These are phyloP conservation scores for Liriodendron chinense DNA, from an alignment of 164 flowering plant species.

Conservation along the genomic window DNA sequence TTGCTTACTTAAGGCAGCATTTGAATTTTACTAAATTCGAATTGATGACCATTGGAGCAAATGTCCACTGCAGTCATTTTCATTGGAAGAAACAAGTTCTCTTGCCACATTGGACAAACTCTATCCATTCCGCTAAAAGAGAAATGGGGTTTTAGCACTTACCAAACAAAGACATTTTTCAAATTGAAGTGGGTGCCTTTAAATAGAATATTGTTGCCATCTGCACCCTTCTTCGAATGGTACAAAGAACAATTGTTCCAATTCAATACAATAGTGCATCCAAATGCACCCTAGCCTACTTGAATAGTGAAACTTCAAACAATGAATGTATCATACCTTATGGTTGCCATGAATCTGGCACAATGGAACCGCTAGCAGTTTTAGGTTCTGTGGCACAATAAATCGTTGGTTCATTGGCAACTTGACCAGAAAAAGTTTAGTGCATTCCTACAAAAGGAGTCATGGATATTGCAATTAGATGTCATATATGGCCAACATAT, in stretches of 20 bases:
- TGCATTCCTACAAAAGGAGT: constrained; percentile 56
- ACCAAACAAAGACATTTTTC: neutral
- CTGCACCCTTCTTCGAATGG: neutral
- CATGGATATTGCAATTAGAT: neutral
- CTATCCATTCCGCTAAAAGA: too few species aligned
- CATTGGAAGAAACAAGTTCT: neutral
- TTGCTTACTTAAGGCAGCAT: neutral
- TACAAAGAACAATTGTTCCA: neutral
- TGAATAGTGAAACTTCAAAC: neutral
- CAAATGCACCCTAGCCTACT: neutral
- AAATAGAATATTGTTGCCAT: neutral
- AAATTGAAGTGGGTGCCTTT: neutral
- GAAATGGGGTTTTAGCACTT: neutral
- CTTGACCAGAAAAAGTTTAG: constrained; percentile 67
- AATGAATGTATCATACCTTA: constrained; percentile 38
- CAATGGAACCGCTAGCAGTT: constrained; percentile 72
- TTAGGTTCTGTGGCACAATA: constrained; percentile 55
- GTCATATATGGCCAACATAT: neutral
- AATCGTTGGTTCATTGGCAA: constrained; percentile 50
- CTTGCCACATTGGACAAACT: too few species aligned
- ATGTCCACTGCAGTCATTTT: neutral
- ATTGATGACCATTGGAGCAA: neutral
- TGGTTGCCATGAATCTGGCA: constrained; percentile 55
- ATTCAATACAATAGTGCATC: neutral
- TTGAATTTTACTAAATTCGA: neutral